Base-by-base conservation (phyloP, 768 basidiomycete species). In the Nevesoporus exiguus region DNA sequence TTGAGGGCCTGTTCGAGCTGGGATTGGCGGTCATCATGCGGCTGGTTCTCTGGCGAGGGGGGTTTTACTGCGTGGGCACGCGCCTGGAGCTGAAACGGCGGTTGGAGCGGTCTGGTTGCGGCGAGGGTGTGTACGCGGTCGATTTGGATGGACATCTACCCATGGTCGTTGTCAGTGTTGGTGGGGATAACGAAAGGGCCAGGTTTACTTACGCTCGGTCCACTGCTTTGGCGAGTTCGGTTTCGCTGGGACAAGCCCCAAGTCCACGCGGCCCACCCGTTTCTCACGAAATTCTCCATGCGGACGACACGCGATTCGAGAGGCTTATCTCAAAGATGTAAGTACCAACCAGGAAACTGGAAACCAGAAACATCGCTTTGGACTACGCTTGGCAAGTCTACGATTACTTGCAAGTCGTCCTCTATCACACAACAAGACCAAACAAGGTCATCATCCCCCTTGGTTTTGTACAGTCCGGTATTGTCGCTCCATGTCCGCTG, bases 1-100 rank as follows among this genome's bases (percentile, higher is more conserved):
- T 71, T 77, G 47, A 75, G 66, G 10, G 76, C 68, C 22, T 73
- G 73, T 50, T 71, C 70, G 54, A 71, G 58, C 60, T 74, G 68
- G 13, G 56, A 61, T 13, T 67, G 69, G 15, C 58, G 62, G 53
- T 71, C 66, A 33, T 49, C 60, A 19, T 36, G 30, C 22, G 27
- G 27, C 27, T 29, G 27, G 27, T 29, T 29, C 27, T 55, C 56
- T 11, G 57, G 56, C 9, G 61, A 56, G 33, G 59, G 30, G 8
- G 49, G 53, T 25, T 63, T 66, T 7, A 34, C 51, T 1, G 17
- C 24, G 33, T 54, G 42, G 19, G 36, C 40, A 43, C 55, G 55
- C 22, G 40, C 27, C 24, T 51, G 67, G 14, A 62, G n/a, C n/a
- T n/a, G 37, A 48, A 66, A 54, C 2, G 49, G n/a, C 9, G 59